phyloP scores from a whole-genome alignment of 2,329 filamentous ascomycete species.

The Aspergillus awamori region DNA sequence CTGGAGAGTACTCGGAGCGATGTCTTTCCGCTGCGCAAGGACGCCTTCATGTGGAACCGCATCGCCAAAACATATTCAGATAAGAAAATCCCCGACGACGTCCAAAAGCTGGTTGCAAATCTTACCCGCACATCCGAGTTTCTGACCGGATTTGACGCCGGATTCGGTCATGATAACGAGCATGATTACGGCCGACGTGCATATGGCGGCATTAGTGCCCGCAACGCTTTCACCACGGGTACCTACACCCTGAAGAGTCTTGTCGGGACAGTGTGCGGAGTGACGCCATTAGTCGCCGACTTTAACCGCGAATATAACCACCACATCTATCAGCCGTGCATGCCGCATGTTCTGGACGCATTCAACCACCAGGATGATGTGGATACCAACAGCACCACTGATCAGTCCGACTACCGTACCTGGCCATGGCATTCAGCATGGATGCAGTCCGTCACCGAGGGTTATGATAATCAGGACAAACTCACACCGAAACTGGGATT shows the following conservation, averaged over 20 bases:
- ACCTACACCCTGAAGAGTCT: slow-evolving; percentile 53
- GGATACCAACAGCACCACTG: slow-evolving; percentile 17
- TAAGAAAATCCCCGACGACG: slow-evolving; percentile 39
- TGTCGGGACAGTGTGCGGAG: slow-evolving; percentile 47
- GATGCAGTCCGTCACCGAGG: slow-evolving; percentile 38
- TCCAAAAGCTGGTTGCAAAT: slow-evolving; percentile 28
- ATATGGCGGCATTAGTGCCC: slow-evolving; percentile 48
- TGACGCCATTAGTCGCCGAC: slow-evolving; percentile 47
- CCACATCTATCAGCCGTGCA: slow-evolving; percentile 50
- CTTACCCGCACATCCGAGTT: slow-evolving; percentile 34
- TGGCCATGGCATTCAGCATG: slow-evolving; percentile 39
- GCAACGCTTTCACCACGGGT: slow-evolving; percentile 45
- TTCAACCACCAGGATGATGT: slow-evolving; percentile 29
- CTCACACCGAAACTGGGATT: slow-evolving; percentile 34
- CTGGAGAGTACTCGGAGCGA: slow-evolving; percentile 52
- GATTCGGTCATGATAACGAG: slow-evolving; percentile 29
- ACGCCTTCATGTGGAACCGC: slow-evolving; percentile 37
- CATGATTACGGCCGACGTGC: slow-evolving; percentile 22
- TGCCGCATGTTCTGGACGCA: slow-evolving; percentile 41
- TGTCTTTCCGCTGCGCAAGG: slow-evolving; percentile 49
- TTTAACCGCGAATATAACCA: slow-evolving; percentile 48
- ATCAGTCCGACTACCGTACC: slow-evolving; percentile 29
- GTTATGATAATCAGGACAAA: slow-evolving; percentile 34
- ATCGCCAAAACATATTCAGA: slow-evolving; percentile 43
- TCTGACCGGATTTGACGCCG: slow-evolving; percentile 31